A percentile compares a stretch with the other conserved stretches of the same genome.
Conservation (phyloP, 495 filamentous ascomycete genomes). For the Lasiosphaeria hispida region DNA sequence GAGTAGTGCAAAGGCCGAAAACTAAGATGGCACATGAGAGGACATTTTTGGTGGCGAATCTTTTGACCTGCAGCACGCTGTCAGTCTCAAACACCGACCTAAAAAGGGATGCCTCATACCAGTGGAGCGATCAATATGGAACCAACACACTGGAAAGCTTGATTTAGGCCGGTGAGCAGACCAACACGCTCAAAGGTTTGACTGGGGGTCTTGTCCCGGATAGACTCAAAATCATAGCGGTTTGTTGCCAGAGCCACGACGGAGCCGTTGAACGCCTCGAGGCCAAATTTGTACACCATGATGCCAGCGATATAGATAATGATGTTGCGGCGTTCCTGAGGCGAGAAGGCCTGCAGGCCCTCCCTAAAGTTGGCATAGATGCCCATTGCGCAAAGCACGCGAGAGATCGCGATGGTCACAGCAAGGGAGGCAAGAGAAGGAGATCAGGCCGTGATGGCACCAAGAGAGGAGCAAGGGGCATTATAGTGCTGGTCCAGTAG, state of each 20-base stretch:
- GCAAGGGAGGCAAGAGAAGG: not conserved
- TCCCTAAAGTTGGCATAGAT: constrained; percentile 11
- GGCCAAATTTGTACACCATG: constrained; percentile 47
- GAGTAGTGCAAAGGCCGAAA: constrained; percentile 40
- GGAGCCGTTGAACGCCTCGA: constrained; percentile 48
- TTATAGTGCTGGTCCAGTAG: too few relatives aligned
- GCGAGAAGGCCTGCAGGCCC: constrained; percentile 26
- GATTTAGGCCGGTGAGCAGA: constrained; percentile 43
- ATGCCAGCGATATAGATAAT: constrained; percentile 41
- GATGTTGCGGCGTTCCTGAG: constrained; percentile 39
- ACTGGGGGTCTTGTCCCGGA: constrained; percentile 20
- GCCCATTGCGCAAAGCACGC: constrained; percentile 13
- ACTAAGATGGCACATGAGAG: constrained; percentile 36
- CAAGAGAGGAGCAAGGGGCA: too few relatives aligned
- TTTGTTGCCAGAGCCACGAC: constrained; percentile 44
- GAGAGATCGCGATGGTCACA: not conserved
- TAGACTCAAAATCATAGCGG: constrained; percentile 43
- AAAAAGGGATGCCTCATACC: constrained; percentile 13
- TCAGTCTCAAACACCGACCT: not conserved
- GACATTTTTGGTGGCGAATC: constrained; percentile 40
- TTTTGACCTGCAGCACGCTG: constrained; percentile 20
- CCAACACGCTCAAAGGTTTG: constrained; percentile 44
- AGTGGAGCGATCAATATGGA: constrained; percentile 47
- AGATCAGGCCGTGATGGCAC: not conserved
- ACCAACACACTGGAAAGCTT: constrained; percentile 46